These are phyloP conservation scores for Fulvia fulva DNA, from an alignment of 2,329 filamentous ascomycete species.

Conservation along the genomic window DNA sequence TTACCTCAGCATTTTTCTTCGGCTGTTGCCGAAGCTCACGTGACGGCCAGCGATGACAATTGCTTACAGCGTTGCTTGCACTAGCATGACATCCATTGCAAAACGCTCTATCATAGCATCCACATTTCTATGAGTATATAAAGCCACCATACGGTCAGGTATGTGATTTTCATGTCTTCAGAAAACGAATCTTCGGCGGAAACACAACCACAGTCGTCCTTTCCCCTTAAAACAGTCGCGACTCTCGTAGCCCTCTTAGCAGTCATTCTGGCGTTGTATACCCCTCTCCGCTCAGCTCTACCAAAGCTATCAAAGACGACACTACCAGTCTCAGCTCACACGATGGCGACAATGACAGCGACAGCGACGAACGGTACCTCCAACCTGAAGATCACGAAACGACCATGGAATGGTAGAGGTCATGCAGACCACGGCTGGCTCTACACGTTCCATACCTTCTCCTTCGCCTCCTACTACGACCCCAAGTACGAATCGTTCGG, in stretches of 20 bases:
- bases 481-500: slow-evolving; percentile 67
- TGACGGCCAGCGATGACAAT: neutral
- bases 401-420: slow-evolving; percentile 67
- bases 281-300: slow-evolving; percentile 36
- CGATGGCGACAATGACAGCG: slow-evolving; percentile 39
- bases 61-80: neutral
- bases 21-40: neutral
- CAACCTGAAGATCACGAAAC: slow-evolving; percentile 63
- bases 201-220: slow-evolving; percentile 6
- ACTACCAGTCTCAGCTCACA: slow-evolving; percentile 20
- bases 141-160: slow-evolving; percentile 4
- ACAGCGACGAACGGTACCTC: slow-evolving; percentile 24
- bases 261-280: slow-evolving; percentile 45
- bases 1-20: neutral
- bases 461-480: slow-evolving; percentile 69
- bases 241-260: slow-evolving; percentile 36
- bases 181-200: slow-evolving; percentile 13
- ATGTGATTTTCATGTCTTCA: slow-evolving; percentile 23
- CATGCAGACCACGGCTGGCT: slow-evolving; percentile 84
- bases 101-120: neutral
- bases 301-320: slow-evolving; percentile 29
- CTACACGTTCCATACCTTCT: slow-evolving; percentile 82
- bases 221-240: slow-evolving; percentile 28
- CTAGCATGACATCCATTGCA: neutral
- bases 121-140: slow-evolving; percentile 12